These are phyloP conservation scores for Fusarium odoratissimum DNA, from an alignment of 2,329 filamentous ascomycete genomes.

Conservation along the genomic window DNA sequence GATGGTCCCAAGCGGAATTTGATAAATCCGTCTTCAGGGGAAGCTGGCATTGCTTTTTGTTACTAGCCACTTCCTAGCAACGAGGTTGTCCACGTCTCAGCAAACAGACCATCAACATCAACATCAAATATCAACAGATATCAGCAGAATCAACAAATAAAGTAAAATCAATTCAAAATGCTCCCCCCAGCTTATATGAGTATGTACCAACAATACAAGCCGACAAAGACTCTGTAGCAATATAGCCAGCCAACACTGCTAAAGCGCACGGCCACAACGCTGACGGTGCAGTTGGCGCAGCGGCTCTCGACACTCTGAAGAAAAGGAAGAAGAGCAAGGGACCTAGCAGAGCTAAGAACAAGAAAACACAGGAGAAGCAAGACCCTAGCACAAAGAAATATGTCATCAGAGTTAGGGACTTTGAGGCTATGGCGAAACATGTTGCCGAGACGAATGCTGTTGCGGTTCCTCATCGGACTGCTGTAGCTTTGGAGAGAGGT, in stretches of 20 bases:
- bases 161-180: neutral
- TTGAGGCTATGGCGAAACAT: slow-evolving; percentile 31
- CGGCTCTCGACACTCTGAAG: neutral
- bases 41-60: neutral
- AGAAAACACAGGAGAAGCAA: neutral
- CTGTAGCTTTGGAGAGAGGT: slow-evolving; percentile 27
- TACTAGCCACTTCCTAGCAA: neutral
- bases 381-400: neutral
- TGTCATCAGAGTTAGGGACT: slow-evolving; percentile 29
- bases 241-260: slow-evolving; percentile 30
- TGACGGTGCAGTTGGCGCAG: neutral
- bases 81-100: neutral
- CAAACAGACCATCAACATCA: neutral
- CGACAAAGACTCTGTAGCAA: slow-evolving; percentile 36
- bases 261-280: slow-evolving; percentile 21
- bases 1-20: neutral
- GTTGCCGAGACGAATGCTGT: slow-evolving; percentile 20
- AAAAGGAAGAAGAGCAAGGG: slow-evolving; percentile 4
- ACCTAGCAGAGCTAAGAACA: neutral
- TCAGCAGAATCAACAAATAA: neutral
- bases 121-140: neutral
- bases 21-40: neutral
- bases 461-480: slow-evolving; percentile 16
- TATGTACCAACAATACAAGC: slow-evolving; percentile 33
- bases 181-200: neutral